Conservation (phyloP, 2,329 filamentous ascomycete genomes). For the Rutstroemia sp. region DNA sequence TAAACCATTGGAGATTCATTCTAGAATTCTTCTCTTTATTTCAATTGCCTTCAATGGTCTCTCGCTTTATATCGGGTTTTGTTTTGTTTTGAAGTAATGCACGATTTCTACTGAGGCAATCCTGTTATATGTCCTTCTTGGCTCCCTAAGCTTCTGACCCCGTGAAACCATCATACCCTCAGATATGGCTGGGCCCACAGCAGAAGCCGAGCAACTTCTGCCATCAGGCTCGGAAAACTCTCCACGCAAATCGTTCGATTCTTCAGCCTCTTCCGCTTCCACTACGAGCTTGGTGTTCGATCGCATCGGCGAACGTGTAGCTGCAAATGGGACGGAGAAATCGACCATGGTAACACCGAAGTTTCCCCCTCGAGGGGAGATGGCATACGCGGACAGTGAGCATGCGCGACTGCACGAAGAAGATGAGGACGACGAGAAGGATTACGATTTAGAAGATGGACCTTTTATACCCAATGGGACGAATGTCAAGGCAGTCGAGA, state of each 20-base stretch:
- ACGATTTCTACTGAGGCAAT: not conserved
- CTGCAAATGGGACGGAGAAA: conserved; percentile 16
- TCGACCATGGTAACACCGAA: conserved; percentile 24
- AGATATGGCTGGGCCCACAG: conserved; percentile 25
- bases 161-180: conserved; percentile 16
- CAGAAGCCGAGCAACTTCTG: conserved; percentile 25
- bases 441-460: conserved; percentile 41
- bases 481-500: conserved; percentile 50
- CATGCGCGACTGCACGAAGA: conserved; percentile 15
- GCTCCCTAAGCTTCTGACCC: conserved; percentile 4
- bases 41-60: not conserved
- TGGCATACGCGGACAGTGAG: conserved; percentile 25
- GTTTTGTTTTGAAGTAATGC: not conserved
- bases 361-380: conserved; percentile 20
- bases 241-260: conserved; percentile 32
- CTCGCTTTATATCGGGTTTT: not conserved
- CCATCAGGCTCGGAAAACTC: conserved; percentile 15
- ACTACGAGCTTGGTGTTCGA: conserved; percentile 80
- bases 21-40: not conserved
- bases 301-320: conserved; percentile 51
- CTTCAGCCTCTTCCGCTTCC: conserved; percentile 63
- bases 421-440: conserved; percentile 29
- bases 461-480: conserved; percentile 30
- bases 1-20: not conserved
- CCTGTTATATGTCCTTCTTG: not conserved